phyloP scores from a whole-genome alignment of 805 yeast species.

The Metschnikowia henanensis region DNA sequence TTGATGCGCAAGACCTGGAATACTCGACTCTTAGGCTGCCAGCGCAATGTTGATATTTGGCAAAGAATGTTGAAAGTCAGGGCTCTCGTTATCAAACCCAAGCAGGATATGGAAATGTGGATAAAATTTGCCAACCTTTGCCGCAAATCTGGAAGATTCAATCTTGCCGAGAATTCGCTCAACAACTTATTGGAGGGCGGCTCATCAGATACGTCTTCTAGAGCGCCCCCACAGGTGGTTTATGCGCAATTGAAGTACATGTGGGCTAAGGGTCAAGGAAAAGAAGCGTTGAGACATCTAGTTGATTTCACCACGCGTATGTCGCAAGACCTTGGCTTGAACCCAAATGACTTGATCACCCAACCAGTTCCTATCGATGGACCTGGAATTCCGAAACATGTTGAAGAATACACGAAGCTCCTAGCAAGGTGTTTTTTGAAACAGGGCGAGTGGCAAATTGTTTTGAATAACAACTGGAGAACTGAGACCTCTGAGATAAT shows the following conservation, averaged over 20 bases:
- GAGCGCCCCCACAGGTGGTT: constrained; percentile 96
- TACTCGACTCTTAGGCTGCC: constrained; percentile 88
- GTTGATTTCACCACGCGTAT: constrained; percentile 89
- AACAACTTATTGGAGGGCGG: constrained; percentile 77
- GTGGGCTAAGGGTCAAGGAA: constrained; percentile 94
- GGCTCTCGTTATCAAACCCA: constrained; percentile 90
- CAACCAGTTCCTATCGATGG: constrained; percentile 78
- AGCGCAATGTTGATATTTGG: constrained; percentile 98
- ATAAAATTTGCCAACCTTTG: constrained; percentile 96
- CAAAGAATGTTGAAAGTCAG: constrained; percentile 92
- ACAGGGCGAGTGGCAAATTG: constrained; percentile 98
- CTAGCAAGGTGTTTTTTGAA: constrained; percentile 93
- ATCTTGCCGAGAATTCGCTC: constrained; percentile 89
- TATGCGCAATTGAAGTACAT: constrained; percentile 95
- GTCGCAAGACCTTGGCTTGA: constrained; percentile 84
- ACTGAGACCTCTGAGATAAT: constrained; percentile 76
- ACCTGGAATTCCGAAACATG: constrained; percentile 72
- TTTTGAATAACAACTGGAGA: constrained; percentile 77
- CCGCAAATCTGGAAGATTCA: constrained; percentile 89
- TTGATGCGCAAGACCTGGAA: constrained; percentile 93
- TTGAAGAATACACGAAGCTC: constrained; percentile 78
- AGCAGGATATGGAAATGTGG: constrained; percentile 97
- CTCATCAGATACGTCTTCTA: constrained; percentile 58
- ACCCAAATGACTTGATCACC: constrained; percentile 82
- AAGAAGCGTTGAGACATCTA: constrained; percentile 81